Base-by-base conservation (phyloP, 257 asterid species). In the Capsicum pubescens region DNA sequence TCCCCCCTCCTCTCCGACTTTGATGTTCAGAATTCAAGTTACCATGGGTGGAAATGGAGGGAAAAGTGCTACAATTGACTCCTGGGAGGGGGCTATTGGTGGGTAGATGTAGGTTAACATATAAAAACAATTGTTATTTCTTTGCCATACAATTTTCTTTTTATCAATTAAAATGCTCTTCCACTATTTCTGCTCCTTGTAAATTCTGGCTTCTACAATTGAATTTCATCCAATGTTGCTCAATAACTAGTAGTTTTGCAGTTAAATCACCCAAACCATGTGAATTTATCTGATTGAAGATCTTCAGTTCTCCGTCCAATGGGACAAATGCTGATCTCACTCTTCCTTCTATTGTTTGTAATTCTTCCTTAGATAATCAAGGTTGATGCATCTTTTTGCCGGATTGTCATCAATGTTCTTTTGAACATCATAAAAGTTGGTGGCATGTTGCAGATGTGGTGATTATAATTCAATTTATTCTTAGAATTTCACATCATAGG, bases 51-150 rank as follows among this genome's bases (percentile, higher is more conserved):
- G 10, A 48, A 11, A 21, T 72, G 80, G 80, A 72, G 59, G 39
- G 48, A 72, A 72, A 44, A 57, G 79, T 26, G 42, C 57, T 57
- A 56, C 79, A 26, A 74, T 85, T 55, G 39, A 48, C 82, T 84
- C 36, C 35, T 59, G 11, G 80, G 12, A 11, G 58, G 42, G 79
- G 12, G 42, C 46, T 72, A 21, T 39, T 71, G 35, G 58, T 17
- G 79, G 57, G 3, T 54, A 1, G 79, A 46, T 71, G 79, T 46
- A 48, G 39, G 58, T 72, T 72, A 72, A 48, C 59, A 48, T 19
- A 48, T 72, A 72, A 19, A 71, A 71, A 66, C n/a, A 39, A 6
- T 44, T 46, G 58, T 46, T 72, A 72, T 48, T 72, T 48, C 44
- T 11, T 48, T 14, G 60, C 44, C 60, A 72, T 48, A 48, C n/a